Evolutionary conservation across 75 land plant species (phyloP).

Genomic region (Chamaecyparis obtusa): DNA sequence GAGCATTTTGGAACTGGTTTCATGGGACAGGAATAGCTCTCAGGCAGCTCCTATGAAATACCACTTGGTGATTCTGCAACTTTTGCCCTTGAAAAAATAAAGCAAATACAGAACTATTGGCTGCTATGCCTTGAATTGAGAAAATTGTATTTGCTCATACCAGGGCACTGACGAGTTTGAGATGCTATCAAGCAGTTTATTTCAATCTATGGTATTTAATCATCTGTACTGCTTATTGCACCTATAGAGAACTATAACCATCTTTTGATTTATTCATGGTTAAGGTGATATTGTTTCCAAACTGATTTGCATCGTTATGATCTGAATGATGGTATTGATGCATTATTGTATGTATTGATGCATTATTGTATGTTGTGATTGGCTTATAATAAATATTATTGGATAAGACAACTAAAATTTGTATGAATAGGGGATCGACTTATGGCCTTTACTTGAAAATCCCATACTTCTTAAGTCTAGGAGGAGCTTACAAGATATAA

Average conservation of each 20-base stretch:
- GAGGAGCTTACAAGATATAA: not conserved
- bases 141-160: not conserved
- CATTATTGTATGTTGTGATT: not conserved
- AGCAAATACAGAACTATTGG: not conserved
- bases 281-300: not conserved
- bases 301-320: not conserved
- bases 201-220: not conserved
- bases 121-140: not conserved
- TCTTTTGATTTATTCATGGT: constrained; percentile 4
- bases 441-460: not conserved
- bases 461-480: not conserved
- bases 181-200: not conserved
- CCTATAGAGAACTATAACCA: not conserved
- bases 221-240: constrained; percentile 14
- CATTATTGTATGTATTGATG: not conserved
- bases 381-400: not conserved
- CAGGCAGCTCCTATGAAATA: not conserved
- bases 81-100: not conserved
- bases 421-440: not conserved
- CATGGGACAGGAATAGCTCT: not conserved
- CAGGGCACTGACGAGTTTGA: not conserved
- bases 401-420: not conserved
- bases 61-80: not conserved
- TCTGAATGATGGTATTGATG: not conserved
- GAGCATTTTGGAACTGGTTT: not conserved